Conservation (phyloP, 495 filamentous ascomycete species). For the Aspergillus nidulans region DNA sequence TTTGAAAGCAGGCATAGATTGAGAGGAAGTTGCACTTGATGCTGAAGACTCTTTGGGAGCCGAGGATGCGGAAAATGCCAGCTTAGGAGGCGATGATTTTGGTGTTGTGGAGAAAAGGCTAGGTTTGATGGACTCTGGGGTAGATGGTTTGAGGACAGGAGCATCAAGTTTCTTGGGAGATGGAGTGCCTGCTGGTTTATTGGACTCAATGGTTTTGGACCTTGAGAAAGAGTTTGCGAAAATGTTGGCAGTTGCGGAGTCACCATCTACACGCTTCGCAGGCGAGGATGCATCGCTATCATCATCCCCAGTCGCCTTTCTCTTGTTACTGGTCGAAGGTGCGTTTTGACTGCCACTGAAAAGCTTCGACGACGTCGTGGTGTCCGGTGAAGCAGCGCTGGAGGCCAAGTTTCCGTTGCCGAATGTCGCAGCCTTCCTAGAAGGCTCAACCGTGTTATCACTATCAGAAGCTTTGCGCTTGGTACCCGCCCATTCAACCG, state of each 20-base stretch:
- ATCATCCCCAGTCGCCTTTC: constrained; percentile 17
- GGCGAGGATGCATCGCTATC: constrained; percentile 10
- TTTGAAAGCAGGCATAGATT: constrained; percentile 13
- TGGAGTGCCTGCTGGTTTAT: constrained; percentile 5
- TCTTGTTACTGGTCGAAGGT: constrained; percentile 12
- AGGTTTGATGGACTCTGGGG: constrained; percentile 15
- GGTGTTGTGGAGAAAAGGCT: constrained; percentile 20
- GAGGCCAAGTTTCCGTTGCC: constrained; percentile 7
- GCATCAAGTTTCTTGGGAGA: constrained; percentile 4
- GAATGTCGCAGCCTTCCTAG: constrained; percentile 22
- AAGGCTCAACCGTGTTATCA: background rate
- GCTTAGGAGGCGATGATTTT: constrained; percentile 21
- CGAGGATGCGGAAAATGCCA: constrained; percentile 14
- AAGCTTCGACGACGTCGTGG: constrained; percentile 7
- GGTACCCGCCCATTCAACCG: constrained; percentile 14
- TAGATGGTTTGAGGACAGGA: constrained; percentile 15
- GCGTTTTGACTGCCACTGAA: constrained; percentile 11
- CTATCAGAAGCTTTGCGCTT: constrained; percentile 22
- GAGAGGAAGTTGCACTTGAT: constrained; percentile 10
- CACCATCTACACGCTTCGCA: constrained; percentile 21
- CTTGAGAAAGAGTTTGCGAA: constrained; percentile 43
- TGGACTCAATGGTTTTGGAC: constrained; percentile 20
- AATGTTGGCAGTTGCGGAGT: constrained; percentile 34
- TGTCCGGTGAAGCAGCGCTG: constrained; percentile 3
- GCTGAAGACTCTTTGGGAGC: constrained; percentile 11